phyloP scores from a whole-genome alignment of 176 grass and related monocot genomes.

The Musa troglodytarum region DNA sequence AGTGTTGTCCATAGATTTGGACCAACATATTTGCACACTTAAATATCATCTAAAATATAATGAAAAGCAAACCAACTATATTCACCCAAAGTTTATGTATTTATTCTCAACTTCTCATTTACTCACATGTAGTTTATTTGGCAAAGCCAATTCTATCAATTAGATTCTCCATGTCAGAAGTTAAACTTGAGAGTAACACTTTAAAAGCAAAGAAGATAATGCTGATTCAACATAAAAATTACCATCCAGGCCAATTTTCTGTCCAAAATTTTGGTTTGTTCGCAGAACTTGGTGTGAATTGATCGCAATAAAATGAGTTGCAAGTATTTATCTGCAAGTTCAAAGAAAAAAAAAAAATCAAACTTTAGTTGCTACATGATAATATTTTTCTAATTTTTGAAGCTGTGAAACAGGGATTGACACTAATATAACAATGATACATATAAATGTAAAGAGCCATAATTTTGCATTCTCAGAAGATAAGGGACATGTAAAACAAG shows the following conservation, averaged over 20 bases:
- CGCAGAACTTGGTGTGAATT: slow-evolving; percentile 67
- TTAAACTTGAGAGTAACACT: neutral
- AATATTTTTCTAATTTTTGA: neutral
- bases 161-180: neutral
- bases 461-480: too few relatives aligned
- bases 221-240: slow-evolving; percentile 17
- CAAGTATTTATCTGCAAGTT: slow-evolving; percentile 95
- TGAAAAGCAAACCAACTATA: neutral
- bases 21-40: too few relatives aligned
- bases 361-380: neutral
- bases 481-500: too few relatives aligned
- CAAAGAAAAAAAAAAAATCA: neutral
- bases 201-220: neutral
- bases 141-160: neutral
- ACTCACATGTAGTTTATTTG: too few relatives aligned
- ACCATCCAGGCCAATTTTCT: slow-evolving; percentile 99
- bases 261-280: slow-evolving; percentile 98
- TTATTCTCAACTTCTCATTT: too few relatives aligned
- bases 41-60: too few relatives aligned
- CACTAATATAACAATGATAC: too few relatives aligned
- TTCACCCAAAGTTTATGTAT: neutral
- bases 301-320: slow-evolving; percentile 86
- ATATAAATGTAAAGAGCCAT: too few relatives aligned
- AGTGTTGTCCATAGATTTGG: too few relatives aligned
- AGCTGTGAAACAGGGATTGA: too few relatives aligned